Evolutionary conservation across 1,139 yeast genomes (phyloP).

Genomic region (Scheffersomyces cryptocercus): DNA sequence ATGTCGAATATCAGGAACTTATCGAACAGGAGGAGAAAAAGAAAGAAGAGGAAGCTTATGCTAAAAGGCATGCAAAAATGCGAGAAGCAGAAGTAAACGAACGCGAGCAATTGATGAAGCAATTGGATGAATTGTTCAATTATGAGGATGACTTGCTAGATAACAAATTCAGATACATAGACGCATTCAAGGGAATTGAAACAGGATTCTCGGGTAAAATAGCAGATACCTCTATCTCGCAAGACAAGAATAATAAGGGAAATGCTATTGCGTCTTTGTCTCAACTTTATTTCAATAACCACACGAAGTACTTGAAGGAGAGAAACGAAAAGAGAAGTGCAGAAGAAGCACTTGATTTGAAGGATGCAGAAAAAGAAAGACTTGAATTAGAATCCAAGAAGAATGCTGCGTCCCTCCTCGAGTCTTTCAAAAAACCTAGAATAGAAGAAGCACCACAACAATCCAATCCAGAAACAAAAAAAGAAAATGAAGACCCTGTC

Average conservation of each 20-base stretch:
- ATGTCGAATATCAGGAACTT: slow-evolving; percentile 33
- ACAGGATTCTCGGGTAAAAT: background rate
- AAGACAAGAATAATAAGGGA: background rate
- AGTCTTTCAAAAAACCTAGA: slow-evolving; percentile 5
- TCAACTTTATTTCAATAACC: slow-evolving; percentile 34
- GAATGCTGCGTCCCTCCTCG: too few relatives aligned
- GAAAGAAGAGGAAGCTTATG: slow-evolving; percentile 21
- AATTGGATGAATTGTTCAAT: slow-evolving; percentile 18
- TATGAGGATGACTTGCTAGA: slow-evolving; percentile 39
- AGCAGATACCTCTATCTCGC: background rate
- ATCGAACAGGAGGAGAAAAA: slow-evolving; percentile 17
- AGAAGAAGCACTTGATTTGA: slow-evolving; percentile 38
- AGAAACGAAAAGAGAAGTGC: slow-evolving; percentile 28
- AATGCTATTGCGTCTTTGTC: slow-evolving; percentile 4
- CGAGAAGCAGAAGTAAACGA: slow-evolving; percentile 19
- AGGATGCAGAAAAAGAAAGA: slow-evolving; percentile 28
- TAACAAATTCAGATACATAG: slow-evolving; percentile 37
- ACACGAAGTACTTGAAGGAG: slow-evolving; percentile 38
- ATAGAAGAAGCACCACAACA: background rate
- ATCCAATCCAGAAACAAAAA: background rate
- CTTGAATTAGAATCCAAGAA: too few relatives aligned
- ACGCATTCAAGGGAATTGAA: slow-evolving; percentile 25
- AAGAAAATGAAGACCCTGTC: too few relatives aligned
- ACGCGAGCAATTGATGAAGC: slow-evolving; percentile 15
- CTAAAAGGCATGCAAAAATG: slow-evolving; percentile 15